A percentile compares a stretch with the other conserved stretches of the same genome.
These are phyloP conservation scores for Bacterosira constricta DNA, from an alignment of 108 stramenopile species.

Conservation along the genomic window DNA sequence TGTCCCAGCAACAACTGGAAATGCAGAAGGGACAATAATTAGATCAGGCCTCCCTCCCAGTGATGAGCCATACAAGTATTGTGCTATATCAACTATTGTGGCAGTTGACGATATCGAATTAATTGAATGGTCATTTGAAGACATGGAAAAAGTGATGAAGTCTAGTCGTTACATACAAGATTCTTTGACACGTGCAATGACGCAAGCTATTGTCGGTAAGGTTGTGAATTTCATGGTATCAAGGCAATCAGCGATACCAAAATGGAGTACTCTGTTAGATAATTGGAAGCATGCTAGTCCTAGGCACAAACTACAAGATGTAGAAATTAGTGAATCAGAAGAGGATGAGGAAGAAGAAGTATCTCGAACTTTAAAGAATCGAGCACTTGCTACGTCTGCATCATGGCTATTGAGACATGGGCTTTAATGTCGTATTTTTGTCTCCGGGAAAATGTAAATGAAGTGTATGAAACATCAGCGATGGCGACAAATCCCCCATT, in stretches of 20 bases:
- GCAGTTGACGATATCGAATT: conserved; percentile 67
- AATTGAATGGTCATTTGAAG: conserved; percentile 73
- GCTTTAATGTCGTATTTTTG: too few relatives aligned
- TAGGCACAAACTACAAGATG: not conserved
- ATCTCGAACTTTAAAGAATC: not conserved
- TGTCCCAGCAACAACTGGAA: not conserved
- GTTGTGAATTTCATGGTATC: conserved; percentile 82
- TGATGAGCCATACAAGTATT: not conserved
- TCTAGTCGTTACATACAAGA: conserved; percentile 67
- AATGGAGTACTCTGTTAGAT: conserved; percentile 25
- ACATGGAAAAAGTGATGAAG: conserved; percentile 75
- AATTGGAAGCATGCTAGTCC: conserved; percentile 24
- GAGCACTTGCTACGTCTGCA: too few relatives aligned
- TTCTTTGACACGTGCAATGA: conserved; percentile 83
- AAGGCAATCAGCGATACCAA: conserved; percentile 18
- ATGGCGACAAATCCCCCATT: too few relatives aligned
- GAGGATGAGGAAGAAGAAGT: not conserved
- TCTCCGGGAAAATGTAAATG: too few relatives aligned
- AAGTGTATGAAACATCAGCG: too few relatives aligned
- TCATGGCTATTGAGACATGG: too few relatives aligned
- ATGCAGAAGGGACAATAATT: not conserved
- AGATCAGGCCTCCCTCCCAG: not conserved
- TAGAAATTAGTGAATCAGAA: not conserved
- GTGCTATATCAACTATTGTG: conserved; percentile 65
- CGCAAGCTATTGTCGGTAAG: conserved; percentile 82